Conservation (phyloP, 441 rosid species). For the Codiaeum variegatum region DNA sequence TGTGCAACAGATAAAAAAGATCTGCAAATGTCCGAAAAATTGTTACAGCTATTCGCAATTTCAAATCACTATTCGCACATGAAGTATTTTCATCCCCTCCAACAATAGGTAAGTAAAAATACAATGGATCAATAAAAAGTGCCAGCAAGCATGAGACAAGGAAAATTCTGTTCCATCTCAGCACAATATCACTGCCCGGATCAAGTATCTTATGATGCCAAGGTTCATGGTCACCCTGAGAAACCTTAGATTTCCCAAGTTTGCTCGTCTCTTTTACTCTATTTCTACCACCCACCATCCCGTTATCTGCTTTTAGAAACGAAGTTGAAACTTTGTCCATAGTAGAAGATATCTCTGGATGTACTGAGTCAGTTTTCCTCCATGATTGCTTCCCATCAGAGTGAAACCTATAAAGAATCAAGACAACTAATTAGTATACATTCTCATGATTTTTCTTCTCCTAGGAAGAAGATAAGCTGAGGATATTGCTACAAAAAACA, state of each 20-base stretch:
- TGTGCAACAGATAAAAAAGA: slow-evolving; percentile 77
- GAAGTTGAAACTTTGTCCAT: slow-evolving; percentile 46
- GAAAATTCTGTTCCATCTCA: slow-evolving; percentile 81
- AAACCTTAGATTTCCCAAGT: slow-evolving; percentile 39
- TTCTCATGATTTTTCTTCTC: neutral
- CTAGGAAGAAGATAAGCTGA: neutral
- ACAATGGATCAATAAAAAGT: slow-evolving; percentile 84
- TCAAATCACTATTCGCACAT: slow-evolving; percentile 62
- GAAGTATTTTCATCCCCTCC: slow-evolving; percentile 34
- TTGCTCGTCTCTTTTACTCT: slow-evolving; percentile 43
- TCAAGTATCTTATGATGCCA: slow-evolving; percentile 77
- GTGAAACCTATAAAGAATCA: slow-evolving; percentile 52
- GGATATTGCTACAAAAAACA: neutral
- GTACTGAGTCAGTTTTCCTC: slow-evolving; percentile 44
- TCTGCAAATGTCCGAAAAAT: slow-evolving; percentile 77
- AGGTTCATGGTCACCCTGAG: slow-evolving; percentile 36
- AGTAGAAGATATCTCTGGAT: slow-evolving; percentile 44
- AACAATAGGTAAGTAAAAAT: slow-evolving; percentile 70
- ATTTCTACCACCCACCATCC: slow-evolving; percentile 38
- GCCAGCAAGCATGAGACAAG: slow-evolving; percentile 74
- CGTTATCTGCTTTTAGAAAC: slow-evolving; percentile 47
- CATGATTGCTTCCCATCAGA: slow-evolving; percentile 54
- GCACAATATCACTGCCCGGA: slow-evolving; percentile 78
- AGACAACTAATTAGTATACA: slow-evolving; percentile 5
- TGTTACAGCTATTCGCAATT: slow-evolving; percentile 56